Conservation (phyloP, 169 alveolate genomes). For the Plasmodium relictum region DNA sequence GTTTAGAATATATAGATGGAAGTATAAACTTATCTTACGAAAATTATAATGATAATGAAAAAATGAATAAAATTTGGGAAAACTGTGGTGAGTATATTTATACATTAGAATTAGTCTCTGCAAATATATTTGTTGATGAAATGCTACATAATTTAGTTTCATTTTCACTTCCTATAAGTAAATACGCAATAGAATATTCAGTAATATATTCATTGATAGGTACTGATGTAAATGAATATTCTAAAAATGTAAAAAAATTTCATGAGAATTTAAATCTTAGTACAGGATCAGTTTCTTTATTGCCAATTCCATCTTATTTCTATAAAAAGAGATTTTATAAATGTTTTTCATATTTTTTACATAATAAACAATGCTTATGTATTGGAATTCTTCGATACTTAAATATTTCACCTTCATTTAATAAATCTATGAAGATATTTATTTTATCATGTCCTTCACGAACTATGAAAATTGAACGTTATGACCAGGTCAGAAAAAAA, state of each 20-base stretch:
- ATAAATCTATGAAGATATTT: slow-evolving; percentile 37
- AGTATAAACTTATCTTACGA: slow-evolving; percentile 82
- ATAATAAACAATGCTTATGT: slow-evolving; percentile 52
- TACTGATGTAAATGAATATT: slow-evolving; percentile 47
- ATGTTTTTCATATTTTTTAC: slow-evolving; percentile 65
- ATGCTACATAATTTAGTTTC: slow-evolving; percentile 87
- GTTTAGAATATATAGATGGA: slow-evolving; percentile 87
- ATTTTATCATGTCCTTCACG: slow-evolving; percentile 67
- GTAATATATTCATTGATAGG: slow-evolving; percentile 79
- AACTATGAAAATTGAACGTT: slow-evolving; percentile 61
- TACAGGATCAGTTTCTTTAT: slow-evolving; percentile 40
- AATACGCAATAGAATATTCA: slow-evolving; percentile 82
- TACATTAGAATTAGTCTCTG: slow-evolving; percentile 86
- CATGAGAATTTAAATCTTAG: slow-evolving; percentile 61
- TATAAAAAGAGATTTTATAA: slow-evolving; percentile 67
- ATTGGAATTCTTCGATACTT: slow-evolving; percentile 67
- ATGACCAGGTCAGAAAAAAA: slow-evolving; percentile 52
- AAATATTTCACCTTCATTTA: slow-evolving; percentile 52
- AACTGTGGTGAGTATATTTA: slow-evolving; percentile 87
- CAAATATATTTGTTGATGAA: slow-evolving; percentile 86
- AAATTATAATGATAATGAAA: slow-evolving; percentile 80
- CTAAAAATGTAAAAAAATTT: slow-evolving; percentile 43
- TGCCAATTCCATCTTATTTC: slow-evolving; percentile 73
- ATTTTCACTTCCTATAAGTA: slow-evolving; percentile 82
- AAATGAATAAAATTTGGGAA: slow-evolving; percentile 85